phyloP scores from a whole-genome alignment of 1,284 basidiomycete genomes.

The Fomitiporia mediterranea region DNA sequence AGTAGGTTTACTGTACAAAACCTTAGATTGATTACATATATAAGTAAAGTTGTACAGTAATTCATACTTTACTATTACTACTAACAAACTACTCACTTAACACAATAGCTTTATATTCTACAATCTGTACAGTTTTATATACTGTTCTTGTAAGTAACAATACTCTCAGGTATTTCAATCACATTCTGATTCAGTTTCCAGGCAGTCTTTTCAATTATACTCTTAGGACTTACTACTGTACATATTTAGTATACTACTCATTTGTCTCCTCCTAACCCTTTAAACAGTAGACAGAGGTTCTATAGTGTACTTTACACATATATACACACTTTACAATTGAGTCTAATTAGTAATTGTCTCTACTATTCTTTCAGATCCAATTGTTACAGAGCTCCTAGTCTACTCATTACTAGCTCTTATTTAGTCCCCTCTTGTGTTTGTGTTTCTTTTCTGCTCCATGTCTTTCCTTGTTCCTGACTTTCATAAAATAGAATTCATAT shows the following conservation, averaged over 20 bases:
- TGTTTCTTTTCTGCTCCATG: conserved; percentile 11
- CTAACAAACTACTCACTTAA: neutral
- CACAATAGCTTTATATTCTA: conserved; percentile 28
- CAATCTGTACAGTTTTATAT: conserved; percentile 30
- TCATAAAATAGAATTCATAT: conserved; percentile 41
- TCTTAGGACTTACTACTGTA: conserved; percentile 56
- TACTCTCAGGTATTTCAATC: neutral
- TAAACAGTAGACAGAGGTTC: conserved; percentile 56
- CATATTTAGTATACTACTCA: conserved; percentile 65
- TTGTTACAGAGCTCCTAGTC: conserved; percentile 61
- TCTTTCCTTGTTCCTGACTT: neutral
- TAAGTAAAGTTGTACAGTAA: neutral
- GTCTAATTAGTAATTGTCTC: neutral
- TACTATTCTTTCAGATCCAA: conserved; percentile 44
- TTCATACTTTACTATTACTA: neutral
- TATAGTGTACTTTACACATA: conserved; percentile 46
- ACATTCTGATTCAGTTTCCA: conserved; percentile 25
- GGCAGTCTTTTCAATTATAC: conserved; percentile 54
- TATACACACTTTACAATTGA: too few species aligned
- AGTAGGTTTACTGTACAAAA: neutral
- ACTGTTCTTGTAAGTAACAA: conserved; percentile 15
- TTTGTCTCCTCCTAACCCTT: conserved; percentile 48
- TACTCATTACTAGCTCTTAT: conserved; percentile 56
- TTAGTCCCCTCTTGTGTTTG: conserved; percentile 61
- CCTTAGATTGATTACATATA: neutral